Base-by-base conservation (phyloP, 306 rosid genomes). In the Oemleria cerasiformis region DNA sequence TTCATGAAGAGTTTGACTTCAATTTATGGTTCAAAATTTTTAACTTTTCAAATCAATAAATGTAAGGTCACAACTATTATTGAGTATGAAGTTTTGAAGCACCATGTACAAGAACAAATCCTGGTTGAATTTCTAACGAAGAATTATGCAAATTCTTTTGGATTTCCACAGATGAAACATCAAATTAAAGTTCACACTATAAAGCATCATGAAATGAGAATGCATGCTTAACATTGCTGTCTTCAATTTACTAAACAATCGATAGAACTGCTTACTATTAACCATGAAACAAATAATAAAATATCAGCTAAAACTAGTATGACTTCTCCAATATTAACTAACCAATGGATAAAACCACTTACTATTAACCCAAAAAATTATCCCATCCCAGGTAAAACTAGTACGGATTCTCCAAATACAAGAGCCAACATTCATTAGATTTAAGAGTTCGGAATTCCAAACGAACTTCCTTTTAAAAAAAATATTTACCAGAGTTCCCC, bases 401-500 rank as follows among this genome's bases (percentile, higher is more conserved):
- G 34, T 38, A 54, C 4, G 48, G 39, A 55, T 40, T 39, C 51
- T 15, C 63, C 17, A 55, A 42, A 9, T 42, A 56, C 19, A 25
- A 69, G 38, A 16, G 14, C 44, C 56, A 8, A 15, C 16, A 8
- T 41, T 3, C 34, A 43, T 41, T 13, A 9, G 9, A 67, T 34
- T 25, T 6, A 68, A 7, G 16, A 41, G 23, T 68, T n/a, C 34
- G 48, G n/a, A 68, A 34, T 50, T 51, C 4, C 16, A 67, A 17
- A 53, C 2, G 7, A 50, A 19, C 56, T n/a, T n/a, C n/a, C n/a
- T n/a, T n/a, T n/a, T n/a, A 14, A 14, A 67, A 55, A 68, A 69
- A 13, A 19, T 80, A 78, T 79, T 80, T 77, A 95, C 99, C 83
- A 74, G 73, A 20, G 83, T 72, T 54, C 70, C 79, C 71, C 80